Percentiles rank a stretch among this genome's conserved stretches.
These are phyloP conservation scores for Globomyces pollinis-pini DNA, from an alignment of 192 early-diverging fungal genomes.

Conservation along the genomic window DNA sequence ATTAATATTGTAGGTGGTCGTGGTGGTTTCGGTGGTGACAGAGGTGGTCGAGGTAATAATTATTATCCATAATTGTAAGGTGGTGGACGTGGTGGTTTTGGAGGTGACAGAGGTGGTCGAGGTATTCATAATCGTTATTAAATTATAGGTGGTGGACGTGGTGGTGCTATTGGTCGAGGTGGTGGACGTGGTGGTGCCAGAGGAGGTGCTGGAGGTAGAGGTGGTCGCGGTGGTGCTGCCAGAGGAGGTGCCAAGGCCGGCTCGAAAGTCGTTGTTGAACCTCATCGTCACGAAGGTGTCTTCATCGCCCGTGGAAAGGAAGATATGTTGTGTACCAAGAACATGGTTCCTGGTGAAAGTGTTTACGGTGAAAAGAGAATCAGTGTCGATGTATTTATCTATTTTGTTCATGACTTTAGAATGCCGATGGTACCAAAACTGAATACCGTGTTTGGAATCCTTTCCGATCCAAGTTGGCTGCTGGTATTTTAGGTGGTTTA, in stretches of 20 bases:
- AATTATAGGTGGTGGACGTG: slow-evolving; percentile 37
- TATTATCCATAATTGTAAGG: not conserved
- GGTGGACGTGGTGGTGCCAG: slow-evolving; percentile 43
- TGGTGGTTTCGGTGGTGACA: slow-evolving; percentile 6
- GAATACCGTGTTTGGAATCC: slow-evolving; percentile 99
- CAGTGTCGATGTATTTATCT: slow-evolving; percentile 88
- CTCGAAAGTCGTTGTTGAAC: slow-evolving; percentile 93
- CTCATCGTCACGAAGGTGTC: slow-evolving; percentile 91
- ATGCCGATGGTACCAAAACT: slow-evolving; percentile 84
- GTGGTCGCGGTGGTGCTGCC: slow-evolving; percentile 49
- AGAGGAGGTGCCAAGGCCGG: slow-evolving; percentile 78
- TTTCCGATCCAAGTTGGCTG: slow-evolving; percentile 98
- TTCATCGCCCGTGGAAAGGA: slow-evolving; percentile 99
- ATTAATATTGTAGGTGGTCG: not conserved
- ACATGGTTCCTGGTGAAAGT: slow-evolving; percentile 92
- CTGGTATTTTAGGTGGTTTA: slow-evolving; percentile 92
- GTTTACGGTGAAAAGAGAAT: slow-evolving; percentile 99
- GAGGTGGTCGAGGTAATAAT: slow-evolving; percentile 3
- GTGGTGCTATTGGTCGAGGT: slow-evolving; percentile 43
- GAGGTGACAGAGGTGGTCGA: slow-evolving; percentile 16
- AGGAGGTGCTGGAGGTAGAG: slow-evolving; percentile 42
- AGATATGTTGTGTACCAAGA: slow-evolving; percentile 97
- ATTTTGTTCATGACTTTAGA: slow-evolving; percentile 32
- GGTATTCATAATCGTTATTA: slow-evolving; percentile 12
- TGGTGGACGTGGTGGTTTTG: slow-evolving; percentile 8